phyloP scores from a whole-genome alignment of 257 asterid species.

The Ehretia macrophylla region DNA sequence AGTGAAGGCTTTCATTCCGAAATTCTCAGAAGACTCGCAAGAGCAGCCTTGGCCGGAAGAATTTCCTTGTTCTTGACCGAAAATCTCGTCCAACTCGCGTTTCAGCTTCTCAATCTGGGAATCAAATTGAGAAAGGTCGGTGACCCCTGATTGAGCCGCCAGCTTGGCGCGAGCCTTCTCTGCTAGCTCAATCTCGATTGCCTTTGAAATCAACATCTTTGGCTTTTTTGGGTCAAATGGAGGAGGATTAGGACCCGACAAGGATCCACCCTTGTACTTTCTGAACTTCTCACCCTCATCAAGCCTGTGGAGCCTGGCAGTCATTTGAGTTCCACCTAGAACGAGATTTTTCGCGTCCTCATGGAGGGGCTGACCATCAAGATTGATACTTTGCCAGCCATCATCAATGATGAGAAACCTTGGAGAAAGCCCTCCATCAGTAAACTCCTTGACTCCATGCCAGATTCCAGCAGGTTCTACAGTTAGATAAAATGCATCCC shows the following conservation, averaged over 20 bases:
- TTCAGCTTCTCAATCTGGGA: slow-evolving; percentile 21
- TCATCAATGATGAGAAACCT: slow-evolving; percentile 69
- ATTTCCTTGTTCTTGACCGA: slow-evolving; percentile 22
- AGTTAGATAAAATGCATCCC: slow-evolving; percentile 62
- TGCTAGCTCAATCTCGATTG: slow-evolving; percentile 38
- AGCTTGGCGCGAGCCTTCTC: slow-evolving; percentile 59
- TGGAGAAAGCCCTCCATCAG: slow-evolving; percentile 52
- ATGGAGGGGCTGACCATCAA: slow-evolving; percentile 45
- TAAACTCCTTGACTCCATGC: slow-evolving; percentile 48
- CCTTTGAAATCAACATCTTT: slow-evolving; percentile 55
- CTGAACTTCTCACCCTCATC: slow-evolving; percentile 63
- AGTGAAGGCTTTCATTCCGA: slow-evolving; percentile 29
- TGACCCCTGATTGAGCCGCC: slow-evolving; percentile 37
- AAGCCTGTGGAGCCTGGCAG: slow-evolving; percentile 60
- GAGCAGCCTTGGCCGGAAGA: slow-evolving; percentile 40
- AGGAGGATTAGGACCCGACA: slow-evolving; percentile 25
- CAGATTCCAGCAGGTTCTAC: slow-evolving; percentile 46
- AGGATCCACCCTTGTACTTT: slow-evolving; percentile 42
- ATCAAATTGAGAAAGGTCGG: slow-evolving; percentile 22
- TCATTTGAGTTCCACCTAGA: slow-evolving; percentile 60
- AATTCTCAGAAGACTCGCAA: slow-evolving; percentile 49
- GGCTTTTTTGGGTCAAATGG: slow-evolving; percentile 41
- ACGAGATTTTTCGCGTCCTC: slow-evolving; percentile 29
- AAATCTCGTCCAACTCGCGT: slow-evolving; percentile 43
- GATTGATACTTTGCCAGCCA: slow-evolving; percentile 70